Conservation (phyloP, 2,329 filamentous ascomycete genomes). For the Hypoxylon sp. region DNA sequence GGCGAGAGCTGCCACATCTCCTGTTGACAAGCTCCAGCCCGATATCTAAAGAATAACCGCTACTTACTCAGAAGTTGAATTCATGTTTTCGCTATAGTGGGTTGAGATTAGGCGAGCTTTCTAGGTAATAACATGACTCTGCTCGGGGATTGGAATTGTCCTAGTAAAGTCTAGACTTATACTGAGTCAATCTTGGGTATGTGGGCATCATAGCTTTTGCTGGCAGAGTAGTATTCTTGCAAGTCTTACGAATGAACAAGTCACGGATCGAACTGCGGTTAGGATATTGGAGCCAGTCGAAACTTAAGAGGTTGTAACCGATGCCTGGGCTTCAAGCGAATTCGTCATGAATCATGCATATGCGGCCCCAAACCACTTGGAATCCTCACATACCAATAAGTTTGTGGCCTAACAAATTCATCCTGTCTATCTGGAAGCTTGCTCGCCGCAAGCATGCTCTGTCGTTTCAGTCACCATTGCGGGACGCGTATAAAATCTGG, state of each 20-base stretch:
- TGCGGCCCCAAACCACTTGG: not conserved
- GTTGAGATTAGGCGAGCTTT: no score
- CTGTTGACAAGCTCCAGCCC: no score
- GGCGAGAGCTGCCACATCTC: no score
- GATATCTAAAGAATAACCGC: no score
- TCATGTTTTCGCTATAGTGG: no score
- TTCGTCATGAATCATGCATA: not conserved
- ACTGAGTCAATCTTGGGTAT: not conserved
- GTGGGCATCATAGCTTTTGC: not conserved
- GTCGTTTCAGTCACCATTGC: conserved; percentile 8
- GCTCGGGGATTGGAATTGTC: not conserved
- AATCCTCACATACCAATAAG: not conserved
- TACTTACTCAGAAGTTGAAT: no score
- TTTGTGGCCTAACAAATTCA: not conserved
- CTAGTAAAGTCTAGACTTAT: not conserved
- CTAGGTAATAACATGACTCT: no score
- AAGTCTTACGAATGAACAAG: not conserved
- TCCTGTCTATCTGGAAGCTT: not conserved
- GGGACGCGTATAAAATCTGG: conserved; percentile 33
- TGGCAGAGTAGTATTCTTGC: not conserved
- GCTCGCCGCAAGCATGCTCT: not conserved
- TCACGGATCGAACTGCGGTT: not conserved
- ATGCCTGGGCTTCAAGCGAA: not conserved
- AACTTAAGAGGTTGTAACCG: not conserved
- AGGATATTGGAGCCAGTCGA: not conserved